Base-by-base conservation (phyloP, 306 rosid species). In the Cucurbita maxima region DNA sequence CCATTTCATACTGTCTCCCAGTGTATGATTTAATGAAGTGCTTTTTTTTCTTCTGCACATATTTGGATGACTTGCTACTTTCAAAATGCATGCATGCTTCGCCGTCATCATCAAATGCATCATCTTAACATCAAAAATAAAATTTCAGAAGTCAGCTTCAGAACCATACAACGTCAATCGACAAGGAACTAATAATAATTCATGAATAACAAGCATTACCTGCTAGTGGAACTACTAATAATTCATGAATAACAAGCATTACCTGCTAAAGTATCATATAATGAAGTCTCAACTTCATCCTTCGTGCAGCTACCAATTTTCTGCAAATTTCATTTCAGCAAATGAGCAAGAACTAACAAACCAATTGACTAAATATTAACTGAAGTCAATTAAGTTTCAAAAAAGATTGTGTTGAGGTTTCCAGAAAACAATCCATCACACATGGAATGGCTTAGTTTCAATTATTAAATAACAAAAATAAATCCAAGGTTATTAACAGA, bases 201-300 rank as follows among this genome's bases (percentile, higher is more conserved):
- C 62, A 83, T 58, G 34, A 55, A 66, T 43, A 68, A 79, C 20
- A 72, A 77, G 22, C 59, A 64, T 59, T 89, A 95, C 99, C 97
- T 75, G 90, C 82, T 16, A 79, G 25, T 25, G 44, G 34, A 52
- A 88, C 34, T 5, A 38, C 4, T 36, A 60, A 51, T 41, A 82
- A 76, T 76, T 75, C 62, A 83, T 58, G 34, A 55, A 66, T 43
- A 68, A 79, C 20, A 69, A 77, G 22, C 59, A 64, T 59, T 89
- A 95, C 99, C 97, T 75, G 90, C 82, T 16, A 79, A 84, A 58
- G 92, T 77, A 63, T 95, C 97, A 81, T 85, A 83, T 71, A 80
- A 70, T 57, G 96, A 91, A 69, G 89, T 89, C 69, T 89, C 97
- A 57, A 91, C 96, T 83, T 89, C 97, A 85, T 91, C 99, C 79